Base-by-base conservation (phyloP, 768 basidiomycete genomes). In the Russula vinacea region DNA sequence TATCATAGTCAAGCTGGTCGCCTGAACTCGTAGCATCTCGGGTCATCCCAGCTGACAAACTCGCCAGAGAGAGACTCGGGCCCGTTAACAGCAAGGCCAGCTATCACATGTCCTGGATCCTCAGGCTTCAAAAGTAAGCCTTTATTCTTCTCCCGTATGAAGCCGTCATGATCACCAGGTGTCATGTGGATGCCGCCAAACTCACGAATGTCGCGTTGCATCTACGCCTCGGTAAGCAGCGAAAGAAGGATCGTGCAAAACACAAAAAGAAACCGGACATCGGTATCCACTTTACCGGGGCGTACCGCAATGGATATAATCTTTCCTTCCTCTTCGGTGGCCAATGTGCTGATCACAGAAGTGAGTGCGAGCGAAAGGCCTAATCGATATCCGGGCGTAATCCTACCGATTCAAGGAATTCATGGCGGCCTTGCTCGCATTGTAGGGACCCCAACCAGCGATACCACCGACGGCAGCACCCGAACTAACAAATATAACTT, bases 251-350 rank as follows among this genome's bases (percentile, higher is more conserved):
- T 40, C 24, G 49, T 58, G 29, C 51, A 49, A 33, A 42, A 64
- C 39, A 50, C 39, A 62, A 29, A 44, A 49, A 49, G 42, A 50
- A 50, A 7, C 80, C 83, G 68, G 73, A 92, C 93, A 32, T 75
- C 77, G 9, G 93, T 95, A 65, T 95, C 86, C 32, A 97, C 92
- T 75, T 87, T 87, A 16, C 95, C 95, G 0, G 95, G 95, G 4
- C 94, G 84, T 2, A 97, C 69, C 17, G 94, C 89, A 37, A 95
- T 81, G 3, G 86, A 84, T 9, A 82, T 79, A 42, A 97, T 77
- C 39, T 80, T 77, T 24, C 64, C 66, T n/a, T 84, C 84, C 73
- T 97, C 94, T 73, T 97, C 95, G 69, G 83, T 83, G 19, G 87
- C 90, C 22, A 96, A 77, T 0, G 93, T 96, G 74, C 94, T 93